Conservation (phyloP, 331 rosid species). For the Malus hybrid region DNA sequence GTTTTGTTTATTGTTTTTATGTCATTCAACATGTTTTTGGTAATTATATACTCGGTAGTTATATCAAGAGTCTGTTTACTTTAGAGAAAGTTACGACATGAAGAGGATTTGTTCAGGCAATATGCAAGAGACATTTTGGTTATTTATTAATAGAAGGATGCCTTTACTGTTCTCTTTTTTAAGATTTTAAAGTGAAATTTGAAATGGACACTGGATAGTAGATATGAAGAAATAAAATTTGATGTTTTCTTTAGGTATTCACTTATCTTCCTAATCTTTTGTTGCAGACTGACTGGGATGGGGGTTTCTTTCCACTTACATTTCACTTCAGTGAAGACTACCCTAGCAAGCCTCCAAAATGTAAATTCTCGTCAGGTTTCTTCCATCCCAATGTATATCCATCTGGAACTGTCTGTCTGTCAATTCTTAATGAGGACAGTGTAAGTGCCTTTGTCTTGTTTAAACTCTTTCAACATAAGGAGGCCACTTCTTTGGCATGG, state of each 20-base stretch:
- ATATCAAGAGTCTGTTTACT: background rate
- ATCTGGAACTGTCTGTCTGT: slow-evolving; percentile 90
- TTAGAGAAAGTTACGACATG: background rate
- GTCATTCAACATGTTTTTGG: background rate
- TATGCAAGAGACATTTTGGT: background rate
- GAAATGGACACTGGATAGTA: background rate
- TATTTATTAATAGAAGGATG: background rate
- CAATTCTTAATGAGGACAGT: slow-evolving; percentile 93
- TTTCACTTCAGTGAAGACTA: slow-evolving; percentile 93
- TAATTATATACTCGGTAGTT: background rate
- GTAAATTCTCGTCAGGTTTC: slow-evolving; percentile 82
- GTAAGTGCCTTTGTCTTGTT: slow-evolving; percentile 41
- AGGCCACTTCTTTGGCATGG: background rate
- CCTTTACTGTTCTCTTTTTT: background rate
- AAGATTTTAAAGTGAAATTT: background rate
- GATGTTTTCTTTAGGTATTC: background rate
- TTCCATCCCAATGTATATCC: slow-evolving; percentile 97
- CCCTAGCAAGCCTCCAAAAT: slow-evolving; percentile 97
- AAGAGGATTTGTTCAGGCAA: background rate
- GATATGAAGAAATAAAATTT: background rate
- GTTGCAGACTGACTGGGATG: slow-evolving; percentile 97
- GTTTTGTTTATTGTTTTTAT: background rate
- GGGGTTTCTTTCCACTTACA: slow-evolving; percentile 79
- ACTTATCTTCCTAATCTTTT: background rate
- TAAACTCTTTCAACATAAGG: background rate